Conservation (phyloP, 371 early-diverging fungal species). For the Mortierella sp. region DNA sequence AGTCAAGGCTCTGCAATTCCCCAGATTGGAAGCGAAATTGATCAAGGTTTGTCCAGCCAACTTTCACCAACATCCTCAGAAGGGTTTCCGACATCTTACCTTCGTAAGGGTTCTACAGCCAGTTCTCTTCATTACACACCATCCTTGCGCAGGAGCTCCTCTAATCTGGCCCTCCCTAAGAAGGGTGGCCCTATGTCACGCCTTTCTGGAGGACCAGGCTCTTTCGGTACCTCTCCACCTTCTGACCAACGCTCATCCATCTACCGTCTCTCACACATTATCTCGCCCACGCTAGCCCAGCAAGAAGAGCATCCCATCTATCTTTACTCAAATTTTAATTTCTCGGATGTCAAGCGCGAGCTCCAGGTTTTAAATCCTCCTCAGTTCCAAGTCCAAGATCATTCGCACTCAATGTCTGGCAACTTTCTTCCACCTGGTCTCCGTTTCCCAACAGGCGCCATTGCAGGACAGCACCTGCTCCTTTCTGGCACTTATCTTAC, state of each 20-base stretch:
- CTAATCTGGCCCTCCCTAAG: constrained; percentile 51
- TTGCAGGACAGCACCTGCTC: constrained; percentile 77
- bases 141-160: constrained; percentile 48
- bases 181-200: constrained; percentile 53
- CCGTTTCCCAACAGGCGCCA: constrained; percentile 79
- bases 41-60: constrained; percentile 17
- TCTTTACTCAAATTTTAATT: constrained; percentile 87
- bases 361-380: constrained; percentile 74
- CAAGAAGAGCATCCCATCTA: constrained; percentile 64
- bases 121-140: constrained; percentile 37
- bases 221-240: constrained; percentile 47
- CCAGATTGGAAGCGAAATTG: constrained; percentile 53
- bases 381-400: constrained; percentile 68
- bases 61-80: constrained; percentile 36
- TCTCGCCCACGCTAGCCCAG: constrained; percentile 38
- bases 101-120: constrained; percentile 36
- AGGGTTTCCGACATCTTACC: constrained; percentile 55
- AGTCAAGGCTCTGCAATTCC: constrained; percentile 53
- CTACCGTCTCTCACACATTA: constrained; percentile 46
- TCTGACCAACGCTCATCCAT: constrained; percentile 44
- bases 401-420: constrained; percentile 74
- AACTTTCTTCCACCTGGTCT: constrained; percentile 78
- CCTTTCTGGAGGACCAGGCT: constrained; percentile 44
- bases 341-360: constrained; percentile 78
- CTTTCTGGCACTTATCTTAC: constrained; percentile 83